Conservation (phyloP, 2,329 filamentous ascomycete species). For the Dichotomopilus funicola region DNA sequence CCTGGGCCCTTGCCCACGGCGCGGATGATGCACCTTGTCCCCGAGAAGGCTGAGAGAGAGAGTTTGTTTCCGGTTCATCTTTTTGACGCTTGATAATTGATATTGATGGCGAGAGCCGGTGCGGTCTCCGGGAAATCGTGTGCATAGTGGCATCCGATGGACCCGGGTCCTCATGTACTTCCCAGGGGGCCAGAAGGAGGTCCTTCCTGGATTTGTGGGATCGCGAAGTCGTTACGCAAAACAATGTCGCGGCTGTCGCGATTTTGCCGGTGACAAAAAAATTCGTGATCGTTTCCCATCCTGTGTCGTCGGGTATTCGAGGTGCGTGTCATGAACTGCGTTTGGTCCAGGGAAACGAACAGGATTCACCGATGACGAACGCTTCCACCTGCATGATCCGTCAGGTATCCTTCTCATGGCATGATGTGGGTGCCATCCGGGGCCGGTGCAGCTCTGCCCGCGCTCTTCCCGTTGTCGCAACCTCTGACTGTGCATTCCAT, state of each 20-base stretch:
- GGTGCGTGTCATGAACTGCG: not conserved
- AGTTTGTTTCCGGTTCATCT: too few relatives aligned
- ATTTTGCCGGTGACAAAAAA: too few relatives aligned
- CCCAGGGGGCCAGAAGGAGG: too few relatives aligned
- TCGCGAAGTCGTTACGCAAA: too few relatives aligned
- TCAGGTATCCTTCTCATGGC: slow-evolving; percentile 1
- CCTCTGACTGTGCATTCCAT: not conserved
- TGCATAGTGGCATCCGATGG: too few relatives aligned
- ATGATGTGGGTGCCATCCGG: slow-evolving; percentile 16
- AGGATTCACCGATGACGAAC: not conserved
- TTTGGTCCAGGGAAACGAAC: not conserved
- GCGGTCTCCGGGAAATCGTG: too few relatives aligned
- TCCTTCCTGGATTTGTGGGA: too few relatives aligned
- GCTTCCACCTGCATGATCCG: not conserved
- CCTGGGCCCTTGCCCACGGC: not conserved
- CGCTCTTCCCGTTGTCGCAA: slow-evolving; percentile 10
- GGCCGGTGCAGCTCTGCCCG: slow-evolving; percentile 1
- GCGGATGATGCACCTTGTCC: not conserved
- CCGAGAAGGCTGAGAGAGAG: too few relatives aligned
- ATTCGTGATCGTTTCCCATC: not conserved
- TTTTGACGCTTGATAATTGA: too few relatives aligned
- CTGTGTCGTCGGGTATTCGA: not conserved
- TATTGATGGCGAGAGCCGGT: too few relatives aligned
- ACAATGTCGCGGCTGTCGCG: too few relatives aligned
- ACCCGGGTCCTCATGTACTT: too few relatives aligned